phyloP scores from a whole-genome alignment of 805 yeast species.

The Sporopachydermia quercuum region DNA sequence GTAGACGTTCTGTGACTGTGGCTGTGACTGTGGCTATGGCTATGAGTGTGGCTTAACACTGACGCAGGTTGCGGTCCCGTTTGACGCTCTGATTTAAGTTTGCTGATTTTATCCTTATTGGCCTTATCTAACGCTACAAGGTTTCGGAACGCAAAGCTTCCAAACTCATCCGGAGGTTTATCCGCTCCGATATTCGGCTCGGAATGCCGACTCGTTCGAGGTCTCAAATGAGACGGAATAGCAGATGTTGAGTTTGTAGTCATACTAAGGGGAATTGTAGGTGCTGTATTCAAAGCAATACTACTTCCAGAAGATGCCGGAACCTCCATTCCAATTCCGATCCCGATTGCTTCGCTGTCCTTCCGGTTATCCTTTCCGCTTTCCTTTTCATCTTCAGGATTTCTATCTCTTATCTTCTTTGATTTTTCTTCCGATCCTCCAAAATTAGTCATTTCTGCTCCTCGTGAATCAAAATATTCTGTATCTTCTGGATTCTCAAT shows the following conservation, averaged over 20 bases:
- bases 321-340: too few species aligned
- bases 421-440: slow-evolving; percentile 19
- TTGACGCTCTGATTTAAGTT: slow-evolving; percentile 72
- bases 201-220: slow-evolving; percentile 60
- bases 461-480: slow-evolving; percentile 82
- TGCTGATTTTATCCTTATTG: slow-evolving; percentile 79
- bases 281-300: slow-evolving; percentile 10
- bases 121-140: slow-evolving; percentile 84
- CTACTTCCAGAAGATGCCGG: neutral
- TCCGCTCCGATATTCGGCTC: slow-evolving; percentile 52
- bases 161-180: slow-evolving; percentile 59
- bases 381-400: slow-evolving; percentile 19
- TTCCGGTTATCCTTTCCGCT: slow-evolving; percentile 18
- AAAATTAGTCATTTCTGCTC: slow-evolving; percentile 60
- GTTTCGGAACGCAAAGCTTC: slow-evolving; percentile 83
- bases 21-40: too few species aligned
- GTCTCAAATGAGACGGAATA: slow-evolving; percentile 38
- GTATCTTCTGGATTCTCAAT: slow-evolving; percentile 74
- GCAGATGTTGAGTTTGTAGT: slow-evolving; percentile 28
- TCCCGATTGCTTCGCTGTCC: slow-evolving; percentile 10
- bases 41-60: too few species aligned
- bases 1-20: too few species aligned
- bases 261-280: slow-evolving; percentile 14
- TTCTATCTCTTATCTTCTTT: slow-evolving; percentile 6
- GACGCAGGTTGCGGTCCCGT: too few species aligned